A percentile compares a stretch with the other conserved stretches of the same genome.
These are phyloP conservation scores for Zoysia pacifica DNA, from an alignment of 176 grass and related monocot species.

Conservation along the genomic window DNA sequence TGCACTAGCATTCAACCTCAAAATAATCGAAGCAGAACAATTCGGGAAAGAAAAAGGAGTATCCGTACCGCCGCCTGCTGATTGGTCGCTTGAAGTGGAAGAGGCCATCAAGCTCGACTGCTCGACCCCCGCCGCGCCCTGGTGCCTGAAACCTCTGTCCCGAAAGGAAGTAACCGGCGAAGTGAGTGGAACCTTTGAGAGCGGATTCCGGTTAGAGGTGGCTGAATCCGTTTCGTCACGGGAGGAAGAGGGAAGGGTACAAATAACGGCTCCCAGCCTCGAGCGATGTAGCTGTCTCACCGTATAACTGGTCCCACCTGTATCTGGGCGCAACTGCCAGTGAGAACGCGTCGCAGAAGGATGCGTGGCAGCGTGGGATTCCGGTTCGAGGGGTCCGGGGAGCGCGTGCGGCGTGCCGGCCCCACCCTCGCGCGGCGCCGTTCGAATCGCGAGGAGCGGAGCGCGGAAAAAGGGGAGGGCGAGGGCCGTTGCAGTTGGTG, in stretches of 20 bases:
- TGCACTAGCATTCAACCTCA: background rate
- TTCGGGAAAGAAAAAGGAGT: background rate
- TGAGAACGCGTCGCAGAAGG: fast-evolving
- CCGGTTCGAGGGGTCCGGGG: background rate
- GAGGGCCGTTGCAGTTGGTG: too few species aligned
- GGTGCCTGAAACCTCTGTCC: too few species aligned
- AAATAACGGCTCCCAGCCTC: background rate
- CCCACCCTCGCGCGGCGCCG: slow-evolving; percentile 3
- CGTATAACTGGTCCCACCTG: background rate
- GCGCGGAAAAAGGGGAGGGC: background rate
- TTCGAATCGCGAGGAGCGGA: slow-evolving; percentile 43
- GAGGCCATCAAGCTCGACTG: slow-evolving; percentile 34
- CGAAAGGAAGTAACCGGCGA: too few species aligned
- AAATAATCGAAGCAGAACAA: background rate
- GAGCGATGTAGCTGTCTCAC: background rate
- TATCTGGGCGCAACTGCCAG: background rate
- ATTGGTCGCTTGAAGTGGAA: slow-evolving; percentile 28
- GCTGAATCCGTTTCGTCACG: background rate
- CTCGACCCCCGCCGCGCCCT: too few species aligned
- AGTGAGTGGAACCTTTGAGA: too few species aligned
- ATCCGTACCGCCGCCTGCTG: slow-evolving; percentile 13
- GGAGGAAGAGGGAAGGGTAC: background rate
- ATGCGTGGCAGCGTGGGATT: background rate
- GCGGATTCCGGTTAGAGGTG: too few species aligned
- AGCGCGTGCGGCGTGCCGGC: background rate